Conservation (phyloP, 768 basidiomycete species). For the Russula lepida region DNA sequence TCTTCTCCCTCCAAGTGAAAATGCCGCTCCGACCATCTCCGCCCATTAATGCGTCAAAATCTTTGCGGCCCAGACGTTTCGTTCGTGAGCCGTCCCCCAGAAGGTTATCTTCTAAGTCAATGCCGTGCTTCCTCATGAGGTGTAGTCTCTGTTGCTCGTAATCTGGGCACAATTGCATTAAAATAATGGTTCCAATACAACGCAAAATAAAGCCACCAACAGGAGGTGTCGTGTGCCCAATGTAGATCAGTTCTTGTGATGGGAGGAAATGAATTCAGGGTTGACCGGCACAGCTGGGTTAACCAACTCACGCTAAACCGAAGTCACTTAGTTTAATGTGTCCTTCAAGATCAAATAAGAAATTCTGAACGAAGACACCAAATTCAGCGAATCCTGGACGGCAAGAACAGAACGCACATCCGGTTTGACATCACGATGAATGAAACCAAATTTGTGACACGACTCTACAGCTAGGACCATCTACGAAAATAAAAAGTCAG, state of each 20-base stretch:
- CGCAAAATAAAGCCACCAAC: conserved; percentile 35
- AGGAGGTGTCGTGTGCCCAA: conserved; percentile 95
- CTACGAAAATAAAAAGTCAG: conserved; percentile 31
- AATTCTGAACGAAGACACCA: conserved; percentile 53
- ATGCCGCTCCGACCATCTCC: conserved; percentile 73
- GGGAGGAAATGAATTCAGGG: conserved; percentile 3
- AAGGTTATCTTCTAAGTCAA: conserved; percentile 81
- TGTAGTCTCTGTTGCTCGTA: conserved; percentile 91
- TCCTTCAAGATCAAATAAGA: conserved; percentile 87
- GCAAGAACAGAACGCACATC: conserved; percentile 46
- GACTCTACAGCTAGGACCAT: conserved; percentile 93
- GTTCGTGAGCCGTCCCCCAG: conserved; percentile 64
- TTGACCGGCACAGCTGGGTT: not conserved
- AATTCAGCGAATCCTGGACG: not conserved
- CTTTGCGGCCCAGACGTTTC: conserved; percentile 70
- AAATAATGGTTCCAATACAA: not conserved
- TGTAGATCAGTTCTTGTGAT: conserved; percentile 73
- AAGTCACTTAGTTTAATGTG: conserved; percentile 96
- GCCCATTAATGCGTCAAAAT: conserved; percentile 79
- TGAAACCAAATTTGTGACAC: conserved; percentile 91
- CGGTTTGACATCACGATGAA: conserved; percentile 96
- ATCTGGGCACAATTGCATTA: conserved; percentile 39
- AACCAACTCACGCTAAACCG: conserved; percentile 75
- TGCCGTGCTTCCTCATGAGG: conserved; percentile 84
- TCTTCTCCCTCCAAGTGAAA: conserved; percentile 94